Base-by-base conservation (phyloP, 2,329 filamentous ascomycete genomes). In the Claviceps arundinis region DNA sequence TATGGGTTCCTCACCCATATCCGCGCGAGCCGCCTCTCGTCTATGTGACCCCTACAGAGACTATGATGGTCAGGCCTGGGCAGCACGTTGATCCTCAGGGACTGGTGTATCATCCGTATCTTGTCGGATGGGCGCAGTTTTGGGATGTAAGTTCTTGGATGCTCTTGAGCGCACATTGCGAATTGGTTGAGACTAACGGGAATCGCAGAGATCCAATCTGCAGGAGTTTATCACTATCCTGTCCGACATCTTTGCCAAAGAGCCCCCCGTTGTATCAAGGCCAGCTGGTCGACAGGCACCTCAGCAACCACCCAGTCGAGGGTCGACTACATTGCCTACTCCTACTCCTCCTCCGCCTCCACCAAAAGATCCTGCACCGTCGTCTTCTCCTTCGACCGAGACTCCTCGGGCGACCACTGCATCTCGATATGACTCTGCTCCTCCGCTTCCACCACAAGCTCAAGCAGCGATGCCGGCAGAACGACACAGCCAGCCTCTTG, bases 51-150 rank as follows among this genome's bases (percentile, higher is more conserved):
- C 90, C 93, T 2, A 88, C 87, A 5, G 84, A 87, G 58, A 86
- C 82, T 57, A 97, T 98, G 89, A 71, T 86, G 58, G 84, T 98
- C 43, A 80, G 91, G 19, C 89, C 90, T 1, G 93, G 93, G 0
- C 93, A 98, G 64, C 89, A 98, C 72, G 89, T 98, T 55, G 89
- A 93, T 62, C 83, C 87, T 5, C 91, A 97, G 62, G 93, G 93
- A 26, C 84, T 87, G 65, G 81, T 97, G 57, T 98, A 97, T 65
- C 93, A 98, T 65, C 93, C 93, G 40, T 98, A 97, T 66, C 73
- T 98, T 47, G 87, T 89, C 37, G 84, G 89, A 56, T 98, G 93
- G 93, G 73, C 77, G 37, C 82, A 88, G 58, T 91, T 87, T 60
- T 93, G 87, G 86, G 88, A 95, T 80, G 88, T 94, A 68, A 72